These are phyloP conservation scores for Inga oerstediana DNA, from an alignment of 306 rosid species.

Conservation along the genomic window DNA sequence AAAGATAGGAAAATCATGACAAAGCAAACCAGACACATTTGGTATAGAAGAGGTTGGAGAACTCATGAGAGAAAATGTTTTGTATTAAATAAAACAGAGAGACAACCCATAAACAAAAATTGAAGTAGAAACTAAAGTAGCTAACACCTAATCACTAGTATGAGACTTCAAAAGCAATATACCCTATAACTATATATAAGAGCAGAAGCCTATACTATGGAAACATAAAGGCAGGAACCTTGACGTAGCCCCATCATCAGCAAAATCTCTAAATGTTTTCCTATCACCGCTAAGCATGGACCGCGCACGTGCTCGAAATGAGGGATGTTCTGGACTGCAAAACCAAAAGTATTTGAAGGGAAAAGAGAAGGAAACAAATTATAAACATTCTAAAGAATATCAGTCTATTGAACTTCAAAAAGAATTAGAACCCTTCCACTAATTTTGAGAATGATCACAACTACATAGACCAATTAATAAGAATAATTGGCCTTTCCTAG, in stretches of 20 bases:
- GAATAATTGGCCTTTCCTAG: slow-evolving; percentile 6
- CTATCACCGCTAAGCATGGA: slow-evolving; percentile 97
- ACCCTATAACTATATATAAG: slow-evolving; percentile 22
- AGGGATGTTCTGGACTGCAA: slow-evolving; percentile 99
- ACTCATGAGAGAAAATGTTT: not conserved
- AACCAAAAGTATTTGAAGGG: slow-evolving; percentile 38
- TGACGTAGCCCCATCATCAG: slow-evolving; percentile 85
- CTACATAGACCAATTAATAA: slow-evolving; percentile 10
- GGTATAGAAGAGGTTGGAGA: not conserved
- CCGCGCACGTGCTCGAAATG: slow-evolving; percentile 81
- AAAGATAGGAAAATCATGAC: not conserved
- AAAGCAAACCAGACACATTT: not conserved
- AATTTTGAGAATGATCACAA: slow-evolving; percentile 29
- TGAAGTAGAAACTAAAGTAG: not conserved
- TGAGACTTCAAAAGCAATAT: not conserved
- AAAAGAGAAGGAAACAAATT: slow-evolving; percentile 20
- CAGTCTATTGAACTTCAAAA: slow-evolving; percentile 23
- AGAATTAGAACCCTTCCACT: slow-evolving; percentile 23
- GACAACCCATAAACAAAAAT: not conserved
- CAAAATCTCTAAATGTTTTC: slow-evolving; percentile 76
- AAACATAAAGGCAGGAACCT: slow-evolving; percentile 61
- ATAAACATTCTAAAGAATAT: slow-evolving; percentile 6
- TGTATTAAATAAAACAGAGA: not conserved
- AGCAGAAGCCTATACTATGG: slow-evolving; percentile 23
- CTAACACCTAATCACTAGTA: slow-evolving; percentile 12